These are phyloP conservation scores for Cyclotella baltica DNA, from an alignment of 108 stramenopile genomes.

Conservation along the genomic window DNA sequence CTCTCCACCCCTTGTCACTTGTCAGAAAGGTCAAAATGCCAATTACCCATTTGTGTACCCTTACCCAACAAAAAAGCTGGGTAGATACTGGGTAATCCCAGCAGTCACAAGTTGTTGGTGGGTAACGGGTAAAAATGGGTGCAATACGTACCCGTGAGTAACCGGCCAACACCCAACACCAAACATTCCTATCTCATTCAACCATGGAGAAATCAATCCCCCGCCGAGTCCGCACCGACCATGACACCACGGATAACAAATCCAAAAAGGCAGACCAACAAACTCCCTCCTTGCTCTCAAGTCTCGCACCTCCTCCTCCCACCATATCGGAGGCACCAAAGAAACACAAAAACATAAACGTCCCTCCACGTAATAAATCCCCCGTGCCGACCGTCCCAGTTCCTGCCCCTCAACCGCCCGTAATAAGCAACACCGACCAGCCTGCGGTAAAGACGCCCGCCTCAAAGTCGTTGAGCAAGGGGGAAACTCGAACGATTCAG, in stretches of 20 bases:
- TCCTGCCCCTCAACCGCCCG: not conserved
- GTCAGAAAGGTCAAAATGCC: no score
- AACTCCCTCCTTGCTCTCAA: not conserved
- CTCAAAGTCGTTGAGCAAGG: constrained; percentile 14
- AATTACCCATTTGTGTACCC: no score
- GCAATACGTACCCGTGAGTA: no score
- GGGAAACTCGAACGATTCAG: constrained; percentile 14
- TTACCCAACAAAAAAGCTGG: no score
- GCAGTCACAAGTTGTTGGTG: no score
- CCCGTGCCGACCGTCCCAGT: not conserved
- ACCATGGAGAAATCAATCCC: not conserved
- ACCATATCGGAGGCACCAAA: not conserved
- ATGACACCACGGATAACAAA: not conserved
- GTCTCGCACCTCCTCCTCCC: not conserved
- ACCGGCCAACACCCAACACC: no score
- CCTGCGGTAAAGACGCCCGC: not conserved
- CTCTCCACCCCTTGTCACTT: no score
- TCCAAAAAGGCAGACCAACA: not conserved
- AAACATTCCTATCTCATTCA: no score
- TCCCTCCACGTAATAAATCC: not conserved
- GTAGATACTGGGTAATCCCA: no score
- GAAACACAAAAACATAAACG: not conserved
- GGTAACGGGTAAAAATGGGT: no score
- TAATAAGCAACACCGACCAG: not conserved
- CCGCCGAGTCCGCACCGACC: not conserved